Evolutionary conservation across 768 basidiomycete species (phyloP).

Genomic region (Psilocybe azurescens): DNA sequence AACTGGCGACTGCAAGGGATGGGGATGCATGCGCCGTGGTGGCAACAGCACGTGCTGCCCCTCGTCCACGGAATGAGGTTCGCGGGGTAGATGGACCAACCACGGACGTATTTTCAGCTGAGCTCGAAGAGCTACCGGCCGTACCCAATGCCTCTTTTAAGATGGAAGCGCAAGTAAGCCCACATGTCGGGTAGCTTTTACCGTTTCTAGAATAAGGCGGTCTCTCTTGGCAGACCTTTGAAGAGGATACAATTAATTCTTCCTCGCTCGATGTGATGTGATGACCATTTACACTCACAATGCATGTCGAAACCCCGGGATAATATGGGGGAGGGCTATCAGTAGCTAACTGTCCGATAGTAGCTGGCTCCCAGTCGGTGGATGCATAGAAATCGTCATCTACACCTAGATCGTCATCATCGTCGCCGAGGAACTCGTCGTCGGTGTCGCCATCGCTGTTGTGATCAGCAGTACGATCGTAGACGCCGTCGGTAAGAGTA

Average conservation of each 20-base stretch:
- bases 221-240: conserved; percentile 19
- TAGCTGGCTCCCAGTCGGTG: not conserved
- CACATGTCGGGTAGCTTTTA: conserved; percentile 26
- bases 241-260: not conserved
- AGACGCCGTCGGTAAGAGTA: not conserved
- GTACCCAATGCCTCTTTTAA: not conserved
- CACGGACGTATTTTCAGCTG: not conserved
- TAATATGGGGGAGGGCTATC: conserved; percentile 6
- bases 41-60: not conserved
- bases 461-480: not conserved
- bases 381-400: not conserved
- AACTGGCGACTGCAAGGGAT: not conserved
- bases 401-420: conserved; percentile 11
- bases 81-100: conserved; percentile 3
- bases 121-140: not conserved
- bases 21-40: not conserved
- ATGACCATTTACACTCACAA: conserved; percentile 14
- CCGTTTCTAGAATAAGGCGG: conserved; percentile 17
- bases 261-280: not conserved
- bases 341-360: too few species aligned
- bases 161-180: conserved; percentile 23
- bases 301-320: not conserved
- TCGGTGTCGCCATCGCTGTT: conserved; percentile 4
- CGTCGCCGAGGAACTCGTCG: conserved; percentile 13
- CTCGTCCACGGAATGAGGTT: not conserved